phyloP scores from a whole-genome alignment of 2,329 filamentous ascomycete genomes.

The Ophiostoma piceae region DNA sequence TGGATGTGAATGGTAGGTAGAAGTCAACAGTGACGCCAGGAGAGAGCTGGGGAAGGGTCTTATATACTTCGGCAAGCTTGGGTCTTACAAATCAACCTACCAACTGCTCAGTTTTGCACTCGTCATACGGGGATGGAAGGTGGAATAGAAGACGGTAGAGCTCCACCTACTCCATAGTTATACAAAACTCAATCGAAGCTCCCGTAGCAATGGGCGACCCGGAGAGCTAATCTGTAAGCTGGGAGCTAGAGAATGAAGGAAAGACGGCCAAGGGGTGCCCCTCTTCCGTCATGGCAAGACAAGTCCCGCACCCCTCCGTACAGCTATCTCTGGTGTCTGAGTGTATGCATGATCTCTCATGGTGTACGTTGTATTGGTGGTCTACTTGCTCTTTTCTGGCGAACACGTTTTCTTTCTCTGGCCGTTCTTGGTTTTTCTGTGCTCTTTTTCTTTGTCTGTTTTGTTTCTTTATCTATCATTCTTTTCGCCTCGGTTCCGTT shows the following conservation, averaged over 20 bases:
- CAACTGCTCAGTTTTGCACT: background rate
- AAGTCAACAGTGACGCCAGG: background rate
- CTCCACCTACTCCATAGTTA: background rate
- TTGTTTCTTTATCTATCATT: background rate
- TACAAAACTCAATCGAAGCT: background rate
- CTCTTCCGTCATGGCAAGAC: too few species aligned
- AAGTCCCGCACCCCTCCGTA: too few species aligned
- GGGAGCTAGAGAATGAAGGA: background rate
- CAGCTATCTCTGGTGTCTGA: too few species aligned
- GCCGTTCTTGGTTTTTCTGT: background rate
- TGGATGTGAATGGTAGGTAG: background rate
- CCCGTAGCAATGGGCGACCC: background rate
- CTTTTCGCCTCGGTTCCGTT: background rate
- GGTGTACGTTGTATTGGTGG: too few species aligned
- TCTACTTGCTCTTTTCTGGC: background rate
- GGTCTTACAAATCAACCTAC: constrained; percentile 8
- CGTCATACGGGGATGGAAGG: background rate
- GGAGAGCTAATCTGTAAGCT: background rate
- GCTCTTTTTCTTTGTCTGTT: background rate
- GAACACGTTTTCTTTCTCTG: background rate
- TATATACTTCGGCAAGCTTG: background rate
- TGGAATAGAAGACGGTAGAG: background rate
- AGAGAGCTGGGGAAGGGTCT: background rate
- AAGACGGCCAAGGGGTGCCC: background rate
- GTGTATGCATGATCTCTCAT: too few species aligned